Evolutionary conservation across 768 basidiomycete genomes (phyloP), one percentile per base, ranked within the genome.

Genomic region (Tephrocybe rancida): DNA sequence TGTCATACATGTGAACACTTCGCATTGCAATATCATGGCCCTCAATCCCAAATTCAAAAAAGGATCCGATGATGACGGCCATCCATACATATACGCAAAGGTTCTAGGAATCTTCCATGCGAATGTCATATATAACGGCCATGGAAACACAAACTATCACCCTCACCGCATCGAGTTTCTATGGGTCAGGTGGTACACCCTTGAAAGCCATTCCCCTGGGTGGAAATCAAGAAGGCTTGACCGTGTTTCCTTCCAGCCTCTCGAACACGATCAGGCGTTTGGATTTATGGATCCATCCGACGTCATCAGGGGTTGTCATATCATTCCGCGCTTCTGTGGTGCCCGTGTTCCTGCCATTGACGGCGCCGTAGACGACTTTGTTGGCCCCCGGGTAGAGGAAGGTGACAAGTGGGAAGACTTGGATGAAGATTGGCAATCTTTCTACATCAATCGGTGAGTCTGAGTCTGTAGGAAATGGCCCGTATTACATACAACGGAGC

Each of bases 311-410:
- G 66, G 48, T 0, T 59, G 60, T 10, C 72, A 77, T 29, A 47
- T 76, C 1, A 72, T 75, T 10, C 75, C 74, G 1, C 61, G 53
- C 0, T 77, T 71, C 41, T 39, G n/a, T n/a, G n/a, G n/a, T n/a
- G n/a, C n/a, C n/a, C n/a, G n/a, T n/a, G n/a, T n/a, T n/a, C n/a
- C n/a, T n/a, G n/a, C n/a, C n/a, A n/a, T n/a, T n/a, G n/a, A n/a
- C n/a, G n/a, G n/a, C n/a, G n/a, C n/a, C n/a, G n/a, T n/a, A n/a
- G n/a, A n/a, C n/a, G n/a, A n/a, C n/a, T n/a, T n/a, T n/a, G n/a
- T n/a, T n/a, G n/a, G n/a, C n/a, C n/a, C n/a, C n/a, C n/a, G n/a
- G n/a, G n/a, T n/a, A n/a, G n/a, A n/a, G n/a, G n/a, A n/a, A n/a
- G n/a, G n/a, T n/a, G n/a, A n/a, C n/a, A n/a, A n/a, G n/a, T n/a